Evolutionary conservation across 805 yeast genomes (phyloP), one percentile per base, ranked within the genome.

Genomic region (Hyphopichia homilentoma): DNA sequence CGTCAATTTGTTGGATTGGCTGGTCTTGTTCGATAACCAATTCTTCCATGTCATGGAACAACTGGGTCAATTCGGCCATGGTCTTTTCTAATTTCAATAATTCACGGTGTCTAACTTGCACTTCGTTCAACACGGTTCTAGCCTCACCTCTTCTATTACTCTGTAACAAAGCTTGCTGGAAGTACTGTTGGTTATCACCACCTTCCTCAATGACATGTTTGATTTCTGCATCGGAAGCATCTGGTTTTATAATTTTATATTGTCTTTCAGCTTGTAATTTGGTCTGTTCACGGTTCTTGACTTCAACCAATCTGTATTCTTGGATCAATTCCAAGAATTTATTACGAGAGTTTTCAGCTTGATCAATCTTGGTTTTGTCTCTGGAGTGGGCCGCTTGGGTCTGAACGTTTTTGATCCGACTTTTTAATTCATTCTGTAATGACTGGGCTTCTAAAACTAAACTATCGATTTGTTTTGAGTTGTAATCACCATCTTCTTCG

Each of bases 1-100:
- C 79, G 56, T 88, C 88, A 43, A 87, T 79, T 52, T 79, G 84
- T 54, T 81, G 84, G 45, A 93, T 81, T 40, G 83, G 79, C 47
- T 78, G 87, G 61, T 89, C 96, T 68, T 93, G 97, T 65, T 89
- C 96, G 47, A 90, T 87, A 29, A 90, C 97, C 64, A 93, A 71
- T 54, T 85, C 85, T 65, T 93, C 97, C 93, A 93, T 86, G 57
- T 93, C 97, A 52, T 83, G 84, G 70, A 93, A 88, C 57, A 93
- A 76, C 68, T 86, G 95, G 25, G 94, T 85, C 62, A 93, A 77
- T 64, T 93, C 98, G 22, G 90, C 87, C 84, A 93, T 88, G 38
- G 96, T 83, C 65, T 86, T 81, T 65, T 90, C 97, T 62, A 93
- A 82, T 69, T 87, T 85, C 67, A 86, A 84, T 53, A 93, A 78